Conservation (phyloP, 2,329 filamentous ascomycete species). For the Aplosporella prunicola region DNA sequence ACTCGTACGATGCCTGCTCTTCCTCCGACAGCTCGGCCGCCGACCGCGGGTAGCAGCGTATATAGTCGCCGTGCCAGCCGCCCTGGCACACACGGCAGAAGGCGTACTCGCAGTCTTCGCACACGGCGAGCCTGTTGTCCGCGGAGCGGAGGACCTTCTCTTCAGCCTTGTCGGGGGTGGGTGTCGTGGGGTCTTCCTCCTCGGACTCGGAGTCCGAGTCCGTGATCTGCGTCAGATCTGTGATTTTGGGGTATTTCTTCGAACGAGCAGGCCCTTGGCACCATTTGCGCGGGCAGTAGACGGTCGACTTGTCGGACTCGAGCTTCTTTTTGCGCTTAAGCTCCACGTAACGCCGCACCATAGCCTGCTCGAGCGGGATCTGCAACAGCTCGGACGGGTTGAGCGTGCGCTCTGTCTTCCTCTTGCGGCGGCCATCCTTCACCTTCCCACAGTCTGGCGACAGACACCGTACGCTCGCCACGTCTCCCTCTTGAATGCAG, state of each 20-base stretch:
- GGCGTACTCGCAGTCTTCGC: constrained; percentile 79
- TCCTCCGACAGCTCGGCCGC: constrained; percentile 67
- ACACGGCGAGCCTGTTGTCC: constrained; percentile 64
- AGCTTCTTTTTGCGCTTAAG: constrained; percentile 89
- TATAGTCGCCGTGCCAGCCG: constrained; percentile 89
- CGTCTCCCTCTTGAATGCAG: constrained; percentile 76
- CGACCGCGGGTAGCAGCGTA: constrained; percentile 58
- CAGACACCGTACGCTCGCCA: constrained; percentile 70
- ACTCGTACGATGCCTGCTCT: constrained; percentile 78
- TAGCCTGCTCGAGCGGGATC: constrained; percentile 47
- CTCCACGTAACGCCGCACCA: constrained; percentile 75
- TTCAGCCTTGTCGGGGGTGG: constrained; percentile 31
- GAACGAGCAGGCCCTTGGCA: constrained; percentile 77
- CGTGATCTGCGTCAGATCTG: constrained; percentile 29
- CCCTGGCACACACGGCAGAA: constrained; percentile 70
- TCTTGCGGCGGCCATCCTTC: constrained; percentile 28
- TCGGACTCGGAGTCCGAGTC: constrained; percentile 32
- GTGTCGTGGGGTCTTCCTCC: constrained; percentile 22
- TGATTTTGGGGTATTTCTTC: constrained; percentile 38
- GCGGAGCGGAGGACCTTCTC: constrained; percentile 13
- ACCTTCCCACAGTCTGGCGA: constrained; percentile 68
- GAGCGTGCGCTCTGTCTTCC: constrained; percentile 58
- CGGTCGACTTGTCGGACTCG: constrained; percentile 81
- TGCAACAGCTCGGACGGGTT: constrained; percentile 69
- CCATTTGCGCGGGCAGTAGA: constrained; percentile 88